These are phyloP conservation scores for Chenopodium formosanum DNA, from an alignment of 148 eudicot genomes.

Conservation along the genomic window DNA sequence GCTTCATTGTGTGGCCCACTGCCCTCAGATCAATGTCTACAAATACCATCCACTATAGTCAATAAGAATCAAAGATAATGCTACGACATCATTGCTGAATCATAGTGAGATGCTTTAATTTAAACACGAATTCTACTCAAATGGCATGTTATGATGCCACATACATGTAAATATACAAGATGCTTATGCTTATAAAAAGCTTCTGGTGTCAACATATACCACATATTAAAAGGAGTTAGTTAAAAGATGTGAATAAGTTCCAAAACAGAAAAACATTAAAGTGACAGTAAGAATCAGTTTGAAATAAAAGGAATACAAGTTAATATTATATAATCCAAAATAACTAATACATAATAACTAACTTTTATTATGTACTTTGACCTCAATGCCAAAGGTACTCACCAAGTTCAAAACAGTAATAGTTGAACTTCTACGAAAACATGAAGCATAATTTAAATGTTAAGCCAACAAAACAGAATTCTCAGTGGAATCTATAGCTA, in stretches of 20 bases:
- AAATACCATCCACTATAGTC: not conserved
- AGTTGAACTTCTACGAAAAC: not conserved
- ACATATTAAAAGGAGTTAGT: not conserved
- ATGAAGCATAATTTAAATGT: not conserved
- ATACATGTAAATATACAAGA: not conserved
- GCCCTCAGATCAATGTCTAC: constrained; percentile 1
- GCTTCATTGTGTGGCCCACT: constrained; percentile 5
- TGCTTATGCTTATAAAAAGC: not conserved
- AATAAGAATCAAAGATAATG: not conserved
- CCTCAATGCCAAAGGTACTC: not conserved
- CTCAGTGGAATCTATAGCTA: not conserved
- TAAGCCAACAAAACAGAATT: not conserved
- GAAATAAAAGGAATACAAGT: not conserved
- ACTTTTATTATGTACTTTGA: not conserved
- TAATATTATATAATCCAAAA: not conserved
- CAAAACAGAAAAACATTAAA: not conserved
- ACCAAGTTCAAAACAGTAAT: not conserved
- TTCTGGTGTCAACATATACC: not conserved
- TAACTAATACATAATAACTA: too few species aligned
- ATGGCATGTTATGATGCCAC: not conserved
- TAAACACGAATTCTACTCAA: not conserved
- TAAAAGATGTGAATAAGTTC: not conserved
- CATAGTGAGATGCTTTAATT: not conserved
- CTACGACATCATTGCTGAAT: not conserved
- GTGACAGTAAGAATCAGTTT: not conserved